Base-by-base conservation (phyloP, 2,329 filamentous ascomycete species). In the Sarocladium kiliense region DNA sequence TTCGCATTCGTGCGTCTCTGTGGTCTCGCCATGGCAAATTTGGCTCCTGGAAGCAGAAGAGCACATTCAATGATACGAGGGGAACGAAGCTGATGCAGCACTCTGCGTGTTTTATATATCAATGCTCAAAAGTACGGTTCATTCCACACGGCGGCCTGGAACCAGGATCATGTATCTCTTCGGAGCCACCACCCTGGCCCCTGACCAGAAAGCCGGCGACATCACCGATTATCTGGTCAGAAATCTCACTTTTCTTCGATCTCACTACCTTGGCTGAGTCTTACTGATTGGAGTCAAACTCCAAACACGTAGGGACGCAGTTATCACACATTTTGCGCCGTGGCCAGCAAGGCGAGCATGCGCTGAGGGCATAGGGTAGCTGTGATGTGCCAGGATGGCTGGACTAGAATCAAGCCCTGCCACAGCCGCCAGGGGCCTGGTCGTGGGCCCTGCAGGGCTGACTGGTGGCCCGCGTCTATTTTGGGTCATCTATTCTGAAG, bases 401-500 rank as follows among this genome's bases (percentile, higher is more conserved):
- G n/a, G n/a, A n/a, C n/a, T n/a, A n/a, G n/a, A n/a, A n/a, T n/a
- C n/a, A n/a, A n/a, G n/a, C n/a, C n/a, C n/a, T n/a, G n/a, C n/a
- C n/a, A n/a, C n/a, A n/a, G n/a, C n/a, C n/a, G n/a, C n/a, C n/a
- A n/a, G n/a, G 37, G 9, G 37, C 37, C 37, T 41, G 37, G 37
- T 41, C 18, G 37, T 41, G 12, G 37, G 37, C 37, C 9, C 10
- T 41, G 37, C 37, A 41, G 37, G 37, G n/a, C 37, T 41, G 37
- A n/a, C 37, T 10, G 18, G 9, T 41, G 37, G 37, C 37, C 37
- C 37, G 37, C n/a, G 10, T 41, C 9, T 41, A n/a, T 41, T 41
- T 41, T 41, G 37, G 37, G 37, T 41, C 37, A 41, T 41, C 37
- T 41, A n/a, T 41, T 41, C 37, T 41, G 37, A 41, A 41, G 37